Evolutionary conservation across 768 basidiomycete genomes (phyloP).

Genomic region (Agaricus subrufescens): DNA sequence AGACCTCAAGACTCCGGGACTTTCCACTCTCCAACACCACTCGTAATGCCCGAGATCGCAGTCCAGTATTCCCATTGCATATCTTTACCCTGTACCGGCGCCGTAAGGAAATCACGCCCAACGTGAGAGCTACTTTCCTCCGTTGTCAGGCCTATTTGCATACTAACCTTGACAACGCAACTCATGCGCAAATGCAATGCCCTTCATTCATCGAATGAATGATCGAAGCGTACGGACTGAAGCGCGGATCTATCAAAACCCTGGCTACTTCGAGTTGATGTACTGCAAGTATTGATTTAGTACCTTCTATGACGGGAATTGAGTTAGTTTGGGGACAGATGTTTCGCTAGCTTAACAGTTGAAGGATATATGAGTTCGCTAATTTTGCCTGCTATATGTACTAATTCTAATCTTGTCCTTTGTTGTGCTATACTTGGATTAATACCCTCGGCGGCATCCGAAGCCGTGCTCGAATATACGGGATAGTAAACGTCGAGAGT

Average conservation of each 20-base stretch:
- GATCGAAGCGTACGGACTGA: slow-evolving; percentile 86
- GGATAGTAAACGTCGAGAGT: too few species aligned
- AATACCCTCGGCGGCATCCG: too few species aligned
- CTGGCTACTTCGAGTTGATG: slow-evolving; percentile 86
- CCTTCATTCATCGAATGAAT: slow-evolving; percentile 82
- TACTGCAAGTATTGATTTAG: slow-evolving; percentile 97
- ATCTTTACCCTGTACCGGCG: too few species aligned
- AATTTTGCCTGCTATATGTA: not conserved
- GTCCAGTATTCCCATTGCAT: too few species aligned
- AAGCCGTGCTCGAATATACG: too few species aligned
- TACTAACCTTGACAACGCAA: slow-evolving; percentile 97
- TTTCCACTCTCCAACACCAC: too few species aligned
- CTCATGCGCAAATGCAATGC: slow-evolving; percentile 95
- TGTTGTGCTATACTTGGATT: too few species aligned
- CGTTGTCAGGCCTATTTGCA: slow-evolving; percentile 93
- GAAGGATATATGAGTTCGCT: not conserved
- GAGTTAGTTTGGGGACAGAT: slow-evolving; percentile 74
- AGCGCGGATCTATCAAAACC: slow-evolving; percentile 94
- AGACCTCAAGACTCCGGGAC: too few species aligned
- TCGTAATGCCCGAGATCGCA: too few species aligned
- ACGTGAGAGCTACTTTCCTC: slow-evolving; percentile 99
- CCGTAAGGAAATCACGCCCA: slow-evolving; percentile 63
- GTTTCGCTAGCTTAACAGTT: slow-evolving; percentile 68
- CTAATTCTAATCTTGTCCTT: too few species aligned
- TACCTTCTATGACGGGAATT: slow-evolving; percentile 92